These are phyloP conservation scores for Conticribra guillardii DNA, from an alignment of 108 stramenopile genomes.

Conservation along the genomic window DNA sequence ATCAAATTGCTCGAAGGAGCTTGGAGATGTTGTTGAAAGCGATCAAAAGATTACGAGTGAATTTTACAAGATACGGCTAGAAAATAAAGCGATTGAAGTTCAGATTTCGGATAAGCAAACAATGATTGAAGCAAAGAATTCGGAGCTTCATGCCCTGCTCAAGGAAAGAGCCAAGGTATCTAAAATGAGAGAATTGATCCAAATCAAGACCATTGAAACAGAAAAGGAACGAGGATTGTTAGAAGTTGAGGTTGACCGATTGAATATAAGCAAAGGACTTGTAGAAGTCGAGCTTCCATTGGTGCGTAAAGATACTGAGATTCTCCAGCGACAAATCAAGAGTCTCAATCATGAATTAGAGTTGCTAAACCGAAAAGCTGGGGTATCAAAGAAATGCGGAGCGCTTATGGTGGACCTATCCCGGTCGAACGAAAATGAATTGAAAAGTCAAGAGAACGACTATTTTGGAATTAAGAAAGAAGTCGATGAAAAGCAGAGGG, in stretches of 20 bases:
- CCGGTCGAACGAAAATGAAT: constrained; percentile 6
- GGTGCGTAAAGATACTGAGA: constrained; percentile 12
- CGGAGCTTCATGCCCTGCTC: constrained; percentile 1
- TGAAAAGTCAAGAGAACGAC: constrained; percentile 18
- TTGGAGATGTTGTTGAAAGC: neutral
- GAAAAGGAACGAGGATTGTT: constrained; percentile 7
- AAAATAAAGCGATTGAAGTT: neutral
- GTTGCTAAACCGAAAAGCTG: constrained; percentile 17
- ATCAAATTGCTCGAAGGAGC: neutral
- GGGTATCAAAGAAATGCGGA: constrained; percentile 9
- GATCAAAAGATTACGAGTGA: too few relatives aligned
- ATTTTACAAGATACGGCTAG: neutral
- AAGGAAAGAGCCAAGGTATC: constrained; percentile 11
- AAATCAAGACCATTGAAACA: neutral
- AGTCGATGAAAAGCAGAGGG: constrained; percentile 10
- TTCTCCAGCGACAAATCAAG: constrained; percentile 11
- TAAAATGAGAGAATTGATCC: constrained; percentile 1
- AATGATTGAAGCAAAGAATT: constrained; percentile 1
- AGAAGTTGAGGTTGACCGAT: neutral
- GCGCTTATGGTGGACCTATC: constrained; percentile 10
- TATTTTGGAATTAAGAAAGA: constrained; percentile 12
- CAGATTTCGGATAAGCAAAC: neutral
- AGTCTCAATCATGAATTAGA: neutral
- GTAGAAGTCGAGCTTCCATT: constrained; percentile 24
- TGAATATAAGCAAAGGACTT: neutral